Evolutionary conservation across 495 filamentous ascomycete species (phyloP), one percentile per base, ranked within the genome.

Genomic region (Annulohypoxylon nitens): DNA sequence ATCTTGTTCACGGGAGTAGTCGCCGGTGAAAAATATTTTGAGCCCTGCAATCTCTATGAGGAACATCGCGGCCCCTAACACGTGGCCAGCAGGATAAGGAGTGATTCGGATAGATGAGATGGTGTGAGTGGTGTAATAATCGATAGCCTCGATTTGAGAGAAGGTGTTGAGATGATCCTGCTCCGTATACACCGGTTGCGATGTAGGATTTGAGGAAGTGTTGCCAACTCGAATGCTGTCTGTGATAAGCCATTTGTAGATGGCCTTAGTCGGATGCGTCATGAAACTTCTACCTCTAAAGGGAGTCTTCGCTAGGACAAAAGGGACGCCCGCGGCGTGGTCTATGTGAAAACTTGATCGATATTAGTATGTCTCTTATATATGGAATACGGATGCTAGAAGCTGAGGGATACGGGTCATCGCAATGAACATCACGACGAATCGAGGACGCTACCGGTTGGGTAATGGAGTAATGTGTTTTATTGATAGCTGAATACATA

Each of bases 191-290:
- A 98, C 88, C 1, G 91, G 90, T 60, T 86, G 84, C 0, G 92
- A 89, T 9, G 89, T 89, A 67, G 91, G 88, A 69, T 93, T 91
- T 1, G 93, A 91, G 0, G 93, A 91, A 0, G 92, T 93, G 78
- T 93, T 86, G 57, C 91, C 89, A 37, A 99, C 94, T 67, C 96
- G 90, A 30, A 99, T 92, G 78, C 92, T 94, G 82, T 99, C 96
- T 79, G 97, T 94, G 60, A 98, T 97, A 37, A 99, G 87, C 94
- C 95, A 98, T 85, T 98, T 98, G 87, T 99, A 99, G 81, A 99
- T 99, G 68, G 96, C 96, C 81, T 98, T 98, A 25, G 96, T 99
- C 4, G 96, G 93, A 83, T 98, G 96, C 26, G 96, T 99, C 95
- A 98, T 99, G 83, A 98, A 98, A 65, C 98, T 94, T 30, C 95